Evolutionary conservation across 192 early-diverging fungal species (phyloP).

Genomic region (Backusella liffmaniae): DNA sequence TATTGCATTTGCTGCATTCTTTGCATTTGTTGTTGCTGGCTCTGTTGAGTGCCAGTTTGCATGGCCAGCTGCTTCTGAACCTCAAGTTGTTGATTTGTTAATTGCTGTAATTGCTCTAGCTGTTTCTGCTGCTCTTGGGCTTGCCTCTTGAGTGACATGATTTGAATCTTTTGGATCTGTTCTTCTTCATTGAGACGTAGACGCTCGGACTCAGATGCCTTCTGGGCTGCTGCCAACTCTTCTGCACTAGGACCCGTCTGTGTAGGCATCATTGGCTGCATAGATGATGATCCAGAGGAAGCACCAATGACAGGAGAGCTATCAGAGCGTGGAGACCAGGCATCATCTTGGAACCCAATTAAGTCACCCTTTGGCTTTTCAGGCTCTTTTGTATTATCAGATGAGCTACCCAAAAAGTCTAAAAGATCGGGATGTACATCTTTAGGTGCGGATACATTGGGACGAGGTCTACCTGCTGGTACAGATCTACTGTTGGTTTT

Average conservation of each 20-base stretch:
- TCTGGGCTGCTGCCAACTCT: neutral
- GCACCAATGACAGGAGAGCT: constrained; percentile 18
- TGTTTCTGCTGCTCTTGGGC: constrained; percentile 14
- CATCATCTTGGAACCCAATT: constrained; percentile 53
- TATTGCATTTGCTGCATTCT: constrained; percentile 16
- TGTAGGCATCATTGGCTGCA: constrained; percentile 16
- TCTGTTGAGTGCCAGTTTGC: constrained; percentile 12
- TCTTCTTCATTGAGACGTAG: constrained; percentile 4
- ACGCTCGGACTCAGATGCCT: constrained; percentile 7
- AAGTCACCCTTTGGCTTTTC: constrained; percentile 30
- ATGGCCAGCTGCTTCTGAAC: constrained; percentile 16
- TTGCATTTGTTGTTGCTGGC: constrained; percentile 13
- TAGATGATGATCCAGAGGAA: constrained; percentile 18
- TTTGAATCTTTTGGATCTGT: constrained; percentile 20
- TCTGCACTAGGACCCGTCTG: neutral
- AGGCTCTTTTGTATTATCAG: constrained; percentile 8
- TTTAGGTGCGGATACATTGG: constrained; percentile 41
- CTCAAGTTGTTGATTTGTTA: constrained; percentile 11
- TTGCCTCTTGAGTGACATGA: neutral
- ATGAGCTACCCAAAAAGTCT: constrained; percentile 40
- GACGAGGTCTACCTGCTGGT: neutral
- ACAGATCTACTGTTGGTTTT: constrained; percentile 11
- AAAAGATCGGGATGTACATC: constrained; percentile 49
- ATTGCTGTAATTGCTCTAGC: constrained; percentile 1
- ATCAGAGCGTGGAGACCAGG: constrained; percentile 46